Conservation (phyloP, 2,329 filamentous ascomycete genomes). For the Proliferodiscus dingleyae region DNA sequence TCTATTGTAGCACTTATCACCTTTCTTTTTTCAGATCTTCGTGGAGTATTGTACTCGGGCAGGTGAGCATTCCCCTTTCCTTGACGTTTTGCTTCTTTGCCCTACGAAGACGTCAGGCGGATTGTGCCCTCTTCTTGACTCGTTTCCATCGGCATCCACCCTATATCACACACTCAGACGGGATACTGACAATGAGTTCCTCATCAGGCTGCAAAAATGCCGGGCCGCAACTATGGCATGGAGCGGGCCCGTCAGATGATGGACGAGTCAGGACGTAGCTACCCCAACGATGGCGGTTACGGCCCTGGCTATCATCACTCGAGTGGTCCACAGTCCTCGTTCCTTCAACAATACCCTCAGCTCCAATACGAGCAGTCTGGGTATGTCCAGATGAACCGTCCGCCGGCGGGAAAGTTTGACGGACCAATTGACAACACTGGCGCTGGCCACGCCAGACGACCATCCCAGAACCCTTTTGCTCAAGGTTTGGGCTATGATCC, state of each 20-base stretch:
- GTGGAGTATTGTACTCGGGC: too few relatives aligned
- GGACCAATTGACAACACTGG: not conserved
- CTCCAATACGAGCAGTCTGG: not conserved
- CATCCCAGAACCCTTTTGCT: not conserved
- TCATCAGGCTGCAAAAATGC: too few relatives aligned
- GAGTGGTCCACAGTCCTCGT: not conserved
- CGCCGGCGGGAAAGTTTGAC: not conserved
- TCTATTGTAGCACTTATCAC: too few relatives aligned
- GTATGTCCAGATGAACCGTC: not conserved
- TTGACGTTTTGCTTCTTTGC: too few relatives aligned
- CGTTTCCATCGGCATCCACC: not conserved
- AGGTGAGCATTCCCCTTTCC: too few relatives aligned
- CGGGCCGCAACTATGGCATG: not conserved
- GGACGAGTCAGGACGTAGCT: not conserved
- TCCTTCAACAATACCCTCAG: not conserved
- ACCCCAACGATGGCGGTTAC: not conserved
- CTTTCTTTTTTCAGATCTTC: too few relatives aligned
- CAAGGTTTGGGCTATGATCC: constrained; percentile 39
- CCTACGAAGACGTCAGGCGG: too few relatives aligned
- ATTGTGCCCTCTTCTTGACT: not conserved
- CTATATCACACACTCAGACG: not conserved
- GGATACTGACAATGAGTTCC: not conserved
- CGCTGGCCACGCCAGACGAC: not conserved
- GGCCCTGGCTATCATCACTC: not conserved
- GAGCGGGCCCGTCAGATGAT: not conserved